phyloP scores from a whole-genome alignment of 495 filamentous ascomycete species.

The Astrothelium macrocarpum region DNA sequence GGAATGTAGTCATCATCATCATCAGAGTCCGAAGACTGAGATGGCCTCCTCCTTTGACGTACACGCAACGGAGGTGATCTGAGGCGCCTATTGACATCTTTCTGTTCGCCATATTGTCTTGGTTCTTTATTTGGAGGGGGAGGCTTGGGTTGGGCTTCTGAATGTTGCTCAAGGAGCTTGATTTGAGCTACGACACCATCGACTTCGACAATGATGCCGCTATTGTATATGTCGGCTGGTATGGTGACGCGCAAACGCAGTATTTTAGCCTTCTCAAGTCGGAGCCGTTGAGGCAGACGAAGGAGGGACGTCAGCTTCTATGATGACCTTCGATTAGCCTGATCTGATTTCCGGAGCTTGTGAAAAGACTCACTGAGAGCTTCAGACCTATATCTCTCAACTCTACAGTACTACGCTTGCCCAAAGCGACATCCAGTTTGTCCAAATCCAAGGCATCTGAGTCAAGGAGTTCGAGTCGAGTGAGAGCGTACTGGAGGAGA shows the following conservation, averaged over 20 bases:
- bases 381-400: slow-evolving; percentile 66
- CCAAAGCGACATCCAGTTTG: slow-evolving; percentile 66
- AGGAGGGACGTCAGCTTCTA: slow-evolving; percentile 69
- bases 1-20: slow-evolving; percentile 47
- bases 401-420: slow-evolving; percentile 66
- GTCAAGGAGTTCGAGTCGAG: slow-evolving; percentile 71
- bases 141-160: neutral
- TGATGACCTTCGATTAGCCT: slow-evolving; percentile 6
- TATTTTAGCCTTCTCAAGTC: slow-evolving; percentile 60
- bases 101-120: slow-evolving; percentile 6
- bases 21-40: neutral
- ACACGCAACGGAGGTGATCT: slow-evolving; percentile 17
- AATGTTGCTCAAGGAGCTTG: slow-evolving; percentile 49
- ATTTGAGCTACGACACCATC: slow-evolving; percentile 68
- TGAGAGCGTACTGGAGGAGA: slow-evolving; percentile 69
- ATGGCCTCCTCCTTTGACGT: neutral
- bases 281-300: slow-evolving; percentile 57
- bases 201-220: slow-evolving; percentile 64
- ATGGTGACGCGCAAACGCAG: slow-evolving; percentile 63
- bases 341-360: neutral
- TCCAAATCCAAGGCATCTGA: slow-evolving; percentile 69
- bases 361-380: neutral
- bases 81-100: too few species aligned
- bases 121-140: slow-evolving; percentile 1
- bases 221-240: slow-evolving; percentile 71